Percentiles rank a stretch among this genome's conserved stretches.
Evolutionary conservation across 352 stramenopile species (phyloP).

Genomic region (Phytophthora sp.): DNA sequence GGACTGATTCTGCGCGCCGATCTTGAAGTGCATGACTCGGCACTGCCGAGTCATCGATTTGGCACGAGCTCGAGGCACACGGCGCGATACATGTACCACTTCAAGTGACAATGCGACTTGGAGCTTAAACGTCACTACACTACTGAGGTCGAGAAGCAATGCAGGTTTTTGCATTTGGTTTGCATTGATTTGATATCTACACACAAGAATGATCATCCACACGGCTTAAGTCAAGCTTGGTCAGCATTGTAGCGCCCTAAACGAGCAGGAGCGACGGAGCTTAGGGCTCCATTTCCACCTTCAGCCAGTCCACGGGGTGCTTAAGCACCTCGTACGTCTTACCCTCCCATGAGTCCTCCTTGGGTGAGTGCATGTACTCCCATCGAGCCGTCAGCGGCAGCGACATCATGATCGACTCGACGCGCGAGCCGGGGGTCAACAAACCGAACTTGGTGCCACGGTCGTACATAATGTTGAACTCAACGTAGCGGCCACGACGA

Average conservation of each 20-base stretch:
- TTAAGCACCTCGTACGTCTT: slow-evolving; percentile 94
- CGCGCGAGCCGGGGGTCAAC: slow-evolving; percentile 94
- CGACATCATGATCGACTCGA: slow-evolving; percentile 99
- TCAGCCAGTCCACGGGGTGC: slow-evolving; percentile 94
- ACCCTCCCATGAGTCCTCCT: slow-evolving; percentile 90
- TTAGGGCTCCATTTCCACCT: slow-evolving; percentile 53
- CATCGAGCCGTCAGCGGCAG: slow-evolving; percentile 96
- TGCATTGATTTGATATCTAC: slow-evolving; percentile 28
- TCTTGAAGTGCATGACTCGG: too few species aligned
- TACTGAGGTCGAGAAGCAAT: too few species aligned
- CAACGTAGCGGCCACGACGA: slow-evolving; percentile 95
- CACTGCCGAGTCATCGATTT: too few species aligned
- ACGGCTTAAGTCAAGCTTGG: background rate
- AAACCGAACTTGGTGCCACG: slow-evolving; percentile 98
- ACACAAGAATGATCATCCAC: slow-evolving; percentile 10
- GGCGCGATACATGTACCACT: too few species aligned
- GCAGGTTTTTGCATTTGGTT: background rate
- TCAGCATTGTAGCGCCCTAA: too few species aligned
- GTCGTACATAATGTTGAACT: slow-evolving; percentile 99
- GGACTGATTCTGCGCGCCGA: too few species aligned
- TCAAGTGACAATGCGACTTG: too few species aligned
- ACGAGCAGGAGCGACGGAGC: too few species aligned
- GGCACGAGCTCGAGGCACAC: too few species aligned
- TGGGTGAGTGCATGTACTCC: slow-evolving; percentile 95
- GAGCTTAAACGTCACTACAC: too few species aligned